Percentiles rank a stretch among this genome's conserved stretches.
phyloP scores from a whole-genome alignment of 352 stramenopile species.

The Thraustochytrium striatum region DNA sequence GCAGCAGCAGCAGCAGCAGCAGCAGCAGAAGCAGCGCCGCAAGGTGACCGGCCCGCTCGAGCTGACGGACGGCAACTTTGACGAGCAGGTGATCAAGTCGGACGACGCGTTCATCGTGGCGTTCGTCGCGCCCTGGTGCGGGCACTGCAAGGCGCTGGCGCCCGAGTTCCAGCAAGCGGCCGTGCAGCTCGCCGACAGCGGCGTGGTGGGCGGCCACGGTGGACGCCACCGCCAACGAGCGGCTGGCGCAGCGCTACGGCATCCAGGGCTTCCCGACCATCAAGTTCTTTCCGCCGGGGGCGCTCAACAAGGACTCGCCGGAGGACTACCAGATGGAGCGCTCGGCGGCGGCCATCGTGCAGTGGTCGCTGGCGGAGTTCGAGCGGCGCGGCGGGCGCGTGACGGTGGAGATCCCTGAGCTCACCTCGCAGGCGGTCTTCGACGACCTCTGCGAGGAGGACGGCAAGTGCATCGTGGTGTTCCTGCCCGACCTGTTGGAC shows the following conservation, averaged over 20 bases:
- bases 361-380: conserved; percentile 68
- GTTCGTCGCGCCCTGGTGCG: conserved; percentile 90
- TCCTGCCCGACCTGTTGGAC: conserved; percentile 82
- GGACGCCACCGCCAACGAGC: conserved; percentile 64
- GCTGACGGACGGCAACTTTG: conserved; percentile 55
- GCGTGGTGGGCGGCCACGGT: conserved; percentile 77
- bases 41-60: conserved; percentile 40
- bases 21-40: too few relatives aligned
- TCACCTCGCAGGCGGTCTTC: conserved; percentile 65
- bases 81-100: conserved; percentile 54
- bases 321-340: conserved; percentile 79
- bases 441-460: conserved; percentile 67
- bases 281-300: conserved; percentile 72
- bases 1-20: neutral
- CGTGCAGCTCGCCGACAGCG: conserved; percentile 72
- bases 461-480: conserved; percentile 78
- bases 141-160: conserved; percentile 85
- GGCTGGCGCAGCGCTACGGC: conserved; percentile 72
- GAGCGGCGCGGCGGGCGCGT: conserved; percentile 62
- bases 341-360: conserved; percentile 71
- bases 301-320: conserved; percentile 55
- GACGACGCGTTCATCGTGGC: conserved; percentile 78
- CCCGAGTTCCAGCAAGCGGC: conserved; percentile 85
- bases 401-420: conserved; percentile 69
- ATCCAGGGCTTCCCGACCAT: conserved; percentile 87